A percentile compares a stretch with the other conserved stretches of the same genome.
Evolutionary conservation across 306 rosid species (phyloP).

Genomic region (Boehmeria nivea): DNA sequence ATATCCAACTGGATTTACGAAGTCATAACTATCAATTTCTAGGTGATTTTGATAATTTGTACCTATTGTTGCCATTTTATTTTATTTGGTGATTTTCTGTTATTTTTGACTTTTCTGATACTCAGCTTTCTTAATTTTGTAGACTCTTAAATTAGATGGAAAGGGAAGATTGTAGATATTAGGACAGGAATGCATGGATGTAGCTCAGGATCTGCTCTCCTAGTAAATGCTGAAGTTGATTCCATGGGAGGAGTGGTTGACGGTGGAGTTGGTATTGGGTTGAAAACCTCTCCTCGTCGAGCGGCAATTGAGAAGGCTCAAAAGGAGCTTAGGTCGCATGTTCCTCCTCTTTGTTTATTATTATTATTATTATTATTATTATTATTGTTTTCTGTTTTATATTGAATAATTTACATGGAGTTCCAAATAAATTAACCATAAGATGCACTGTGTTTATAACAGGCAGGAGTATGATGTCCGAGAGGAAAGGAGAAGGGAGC

Average conservation of each 20-base stretch:
- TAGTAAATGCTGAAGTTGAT: constrained; percentile 99
- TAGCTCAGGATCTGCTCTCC: constrained; percentile 64
- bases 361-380: too few relatives aligned
- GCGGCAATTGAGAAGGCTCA: constrained; percentile 94
- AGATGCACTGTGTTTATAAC: constrained; percentile 41
- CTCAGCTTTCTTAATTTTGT: constrained; percentile 19
- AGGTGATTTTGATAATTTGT: not conserved
- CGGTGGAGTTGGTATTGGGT: constrained; percentile 87
- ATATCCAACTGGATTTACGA: not conserved
- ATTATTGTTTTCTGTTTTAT: constrained; percentile 16
- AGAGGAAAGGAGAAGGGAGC: constrained; percentile 91
- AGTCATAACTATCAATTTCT: not conserved
- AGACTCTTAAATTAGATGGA: constrained; percentile 47
- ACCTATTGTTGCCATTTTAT: not conserved
- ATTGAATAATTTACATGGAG: not conserved
- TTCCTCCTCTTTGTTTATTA: not conserved
- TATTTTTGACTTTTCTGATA: constrained; percentile 1
- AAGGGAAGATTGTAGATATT: constrained; percentile 35
- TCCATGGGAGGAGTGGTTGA: constrained; percentile 99
- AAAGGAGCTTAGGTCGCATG: constrained; percentile 78
- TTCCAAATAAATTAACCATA: not conserved
- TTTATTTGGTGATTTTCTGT: not conserved
- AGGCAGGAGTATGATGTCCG: constrained; percentile 89
- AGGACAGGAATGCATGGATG: constrained; percentile 89
- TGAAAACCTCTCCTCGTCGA: constrained; percentile 91